phyloP scores from a whole-genome alignment of 768 basidiomycete genomes.

The Termitomyces sp. region DNA sequence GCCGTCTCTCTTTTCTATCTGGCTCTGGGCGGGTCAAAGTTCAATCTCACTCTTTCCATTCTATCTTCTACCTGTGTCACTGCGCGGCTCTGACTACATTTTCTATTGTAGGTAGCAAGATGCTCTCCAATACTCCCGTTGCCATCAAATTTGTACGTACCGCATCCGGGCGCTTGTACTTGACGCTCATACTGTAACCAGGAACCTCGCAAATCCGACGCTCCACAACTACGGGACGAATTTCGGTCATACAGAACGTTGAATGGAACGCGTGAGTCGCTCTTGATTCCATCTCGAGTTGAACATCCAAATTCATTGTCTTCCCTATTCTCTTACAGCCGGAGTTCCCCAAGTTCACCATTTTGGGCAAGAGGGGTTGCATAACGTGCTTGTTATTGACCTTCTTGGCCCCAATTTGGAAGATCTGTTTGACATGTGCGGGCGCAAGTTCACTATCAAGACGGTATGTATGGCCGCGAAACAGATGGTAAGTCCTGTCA shows the following conservation, averaged over 20 bases:
- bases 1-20: not conserved
- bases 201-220: conserved; percentile 97
- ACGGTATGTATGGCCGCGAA: conserved; percentile 99
- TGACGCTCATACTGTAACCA: conserved; percentile 26
- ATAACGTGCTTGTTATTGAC: conserved; percentile 94
- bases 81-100: conserved; percentile 3
- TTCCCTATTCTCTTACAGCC: conserved; percentile 42
- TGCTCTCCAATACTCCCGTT: conserved; percentile 81
- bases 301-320: not conserved
- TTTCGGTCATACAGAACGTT: conserved; percentile 96
- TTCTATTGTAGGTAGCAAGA: conserved; percentile 65
- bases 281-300: conserved; percentile 1
- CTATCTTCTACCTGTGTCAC: not conserved
- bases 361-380: conserved; percentile 97
- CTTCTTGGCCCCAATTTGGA: conserved; percentile 96
- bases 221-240: conserved; percentile 95
- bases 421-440: conserved; percentile 98
- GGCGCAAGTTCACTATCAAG: conserved; percentile 96
- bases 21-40: not conserved
- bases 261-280: conserved; percentile 75
- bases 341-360: conserved; percentile 98
- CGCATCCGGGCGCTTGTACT: conserved; percentile 7
- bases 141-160: conserved; percentile 93
- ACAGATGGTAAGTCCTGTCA: conserved; percentile 77
- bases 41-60: not conserved